Conservation (phyloP, 2,329 filamentous ascomycete genomes). For the Calonectria crousiana region DNA sequence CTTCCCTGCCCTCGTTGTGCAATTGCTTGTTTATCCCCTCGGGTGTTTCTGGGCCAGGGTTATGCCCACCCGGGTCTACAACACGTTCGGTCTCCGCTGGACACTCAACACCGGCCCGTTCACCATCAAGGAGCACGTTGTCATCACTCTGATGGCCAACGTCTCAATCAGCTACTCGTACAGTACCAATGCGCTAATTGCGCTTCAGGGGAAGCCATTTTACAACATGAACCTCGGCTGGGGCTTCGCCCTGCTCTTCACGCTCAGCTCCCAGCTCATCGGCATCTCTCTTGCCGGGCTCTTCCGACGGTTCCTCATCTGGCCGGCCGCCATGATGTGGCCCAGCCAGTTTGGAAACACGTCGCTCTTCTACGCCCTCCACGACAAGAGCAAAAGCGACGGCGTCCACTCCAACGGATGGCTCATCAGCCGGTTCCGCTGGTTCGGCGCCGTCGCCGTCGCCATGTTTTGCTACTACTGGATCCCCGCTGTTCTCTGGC, state of each 20-base stretch:
- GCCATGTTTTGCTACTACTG: conserved; percentile 65
- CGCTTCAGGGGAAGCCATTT: conserved; percentile 56
- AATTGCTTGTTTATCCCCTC: conserved; percentile 57
- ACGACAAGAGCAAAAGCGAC: conserved; percentile 55
- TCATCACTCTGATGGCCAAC: conserved; percentile 68
- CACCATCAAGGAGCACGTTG: conserved; percentile 65
- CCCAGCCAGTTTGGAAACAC: conserved; percentile 63
- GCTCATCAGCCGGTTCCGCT: conserved; percentile 59
- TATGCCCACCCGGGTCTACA: conserved; percentile 56
- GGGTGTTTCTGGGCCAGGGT: conserved; percentile 58
- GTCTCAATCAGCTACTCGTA: conserved; percentile 60
- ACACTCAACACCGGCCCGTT: conserved; percentile 63
- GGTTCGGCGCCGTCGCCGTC: conserved; percentile 56
- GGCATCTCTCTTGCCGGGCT: conserved; percentile 72
- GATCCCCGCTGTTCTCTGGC: conserved; percentile 64
- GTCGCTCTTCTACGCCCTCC: conserved; percentile 59
- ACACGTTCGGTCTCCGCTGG: conserved; percentile 56
- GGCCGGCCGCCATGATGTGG: conserved; percentile 73
- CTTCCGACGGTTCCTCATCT: conserved; percentile 67
- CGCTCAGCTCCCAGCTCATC: conserved; percentile 69
- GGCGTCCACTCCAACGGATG: conserved; percentile 57
- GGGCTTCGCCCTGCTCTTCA: conserved; percentile 68
- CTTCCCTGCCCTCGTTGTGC: conserved; percentile 53
- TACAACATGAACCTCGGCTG: conserved; percentile 64
- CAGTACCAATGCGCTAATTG: conserved; percentile 57